Evolutionary conservation across 805 yeast species (phyloP), one percentile per base, ranked within the genome.

Genomic region (Monosporozyma solicola): DNA sequence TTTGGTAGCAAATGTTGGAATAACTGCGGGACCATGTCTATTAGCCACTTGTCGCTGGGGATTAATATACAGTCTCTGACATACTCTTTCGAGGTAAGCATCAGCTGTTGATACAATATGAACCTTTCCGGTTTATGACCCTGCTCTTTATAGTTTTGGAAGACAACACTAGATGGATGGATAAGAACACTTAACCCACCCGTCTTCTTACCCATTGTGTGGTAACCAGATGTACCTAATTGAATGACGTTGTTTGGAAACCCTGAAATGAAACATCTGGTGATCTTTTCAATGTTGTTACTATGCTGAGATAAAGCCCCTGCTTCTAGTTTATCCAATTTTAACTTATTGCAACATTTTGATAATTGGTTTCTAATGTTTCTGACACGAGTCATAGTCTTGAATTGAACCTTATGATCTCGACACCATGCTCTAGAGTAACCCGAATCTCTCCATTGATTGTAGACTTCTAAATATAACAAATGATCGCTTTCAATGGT

Each of bases 131-230:
- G 91, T 22, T 94, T 95, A 54, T 80, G 83, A 11, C 72, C 70
- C 11, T 74, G 72, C 27, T 58, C 63, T 41, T 55, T 59, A 9
- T 58, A 46, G 16, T 59, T 59, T 37, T 61, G 61, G 61, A 79
- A 81, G 32, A 92, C 64, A 0, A 83, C 80, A 0, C 96, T 86
- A 0, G 96, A 84, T 0, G 99, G 99, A 61, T 92, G 99, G 33
- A 92, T 75, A 61, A 73, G 77, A 1, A 89, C 92, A n/a, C 81
- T 77, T 55, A 87, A 84, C 41, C 83, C 83, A 56, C 82, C 83
- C 58, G 80, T 80, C 9, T 55, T 53, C 57, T 60, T 49, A 56
- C 68, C 67, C 31, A 57, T 57, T 3, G 67, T 69, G n/a, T 51
- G 60, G 51, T 66, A 66, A 1, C 71, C 71, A 5, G 59, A 54